These are phyloP conservation scores for Lentinula detonsa DNA, from an alignment of 768 basidiomycete species.

Conservation along the genomic window DNA sequence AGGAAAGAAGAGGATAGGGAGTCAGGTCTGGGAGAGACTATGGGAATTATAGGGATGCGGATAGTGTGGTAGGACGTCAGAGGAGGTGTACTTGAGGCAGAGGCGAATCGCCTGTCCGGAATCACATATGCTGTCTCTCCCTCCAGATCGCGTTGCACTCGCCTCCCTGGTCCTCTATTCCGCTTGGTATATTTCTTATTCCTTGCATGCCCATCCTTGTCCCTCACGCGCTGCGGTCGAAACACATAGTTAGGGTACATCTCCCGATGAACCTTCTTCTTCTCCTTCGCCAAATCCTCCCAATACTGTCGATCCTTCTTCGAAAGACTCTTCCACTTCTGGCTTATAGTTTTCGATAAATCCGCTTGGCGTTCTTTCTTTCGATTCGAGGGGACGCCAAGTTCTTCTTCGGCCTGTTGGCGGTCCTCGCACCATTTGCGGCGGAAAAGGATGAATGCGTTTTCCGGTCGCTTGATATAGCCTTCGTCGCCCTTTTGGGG, in stretches of 20 bases:
- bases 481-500: conserved; percentile 73
- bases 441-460: conserved; percentile 81
- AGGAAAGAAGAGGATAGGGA: conserved; percentile 55
- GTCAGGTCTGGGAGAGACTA: conserved; percentile 48
- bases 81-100: conserved; percentile 58
- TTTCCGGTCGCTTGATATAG: conserved; percentile 80
- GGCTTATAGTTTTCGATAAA: conserved; percentile 75
- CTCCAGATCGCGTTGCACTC: conserved; percentile 15
- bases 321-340: conserved; percentile 68
- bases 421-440: conserved; percentile 72
- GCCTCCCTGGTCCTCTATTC: conserved; percentile 20
- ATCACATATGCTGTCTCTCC: conserved; percentile 22
- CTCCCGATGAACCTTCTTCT: conserved; percentile 72
- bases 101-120: conserved; percentile 36
- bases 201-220: conserved; percentile 43
- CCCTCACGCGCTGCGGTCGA: conserved; percentile 61
- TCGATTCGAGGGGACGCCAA: conserved; percentile 51
- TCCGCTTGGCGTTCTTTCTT: conserved; percentile 78
- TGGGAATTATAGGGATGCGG: conserved; percentile 63
- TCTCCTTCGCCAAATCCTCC: conserved; percentile 73
- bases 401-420: conserved; percentile 26
- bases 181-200: conserved; percentile 27
- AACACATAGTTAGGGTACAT: conserved; percentile 76
- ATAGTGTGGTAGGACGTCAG: conserved; percentile 57
- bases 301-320: conserved; percentile 64